A percentile compares a stretch with the other conserved stretches of the same genome.
Conservation (phyloP, 768 basidiomycete genomes). For the Leccinum olivaceopallidum region DNA sequence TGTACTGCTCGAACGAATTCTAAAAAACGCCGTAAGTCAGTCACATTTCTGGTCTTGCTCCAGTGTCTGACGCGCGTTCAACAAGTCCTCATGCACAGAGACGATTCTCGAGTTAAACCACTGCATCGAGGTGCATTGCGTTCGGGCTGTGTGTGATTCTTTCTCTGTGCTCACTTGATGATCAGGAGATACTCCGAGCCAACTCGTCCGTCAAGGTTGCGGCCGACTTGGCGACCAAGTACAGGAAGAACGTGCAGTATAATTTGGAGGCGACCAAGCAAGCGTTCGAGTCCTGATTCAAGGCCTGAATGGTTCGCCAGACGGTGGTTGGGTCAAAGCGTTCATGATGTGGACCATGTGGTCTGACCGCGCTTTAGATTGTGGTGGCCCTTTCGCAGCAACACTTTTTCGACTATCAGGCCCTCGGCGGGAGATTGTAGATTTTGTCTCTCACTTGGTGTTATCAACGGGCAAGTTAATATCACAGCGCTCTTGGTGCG, state of each 20-base stretch:
- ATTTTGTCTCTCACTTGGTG: background rate
- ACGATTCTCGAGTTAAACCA: slow-evolving; percentile 87
- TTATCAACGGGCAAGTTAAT: background rate
- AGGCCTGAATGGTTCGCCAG: background rate
- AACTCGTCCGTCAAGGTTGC: slow-evolving; percentile 78
- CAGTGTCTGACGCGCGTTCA: slow-evolving; percentile 28
- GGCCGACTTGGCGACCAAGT: slow-evolving; percentile 82
- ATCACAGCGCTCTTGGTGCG: background rate
- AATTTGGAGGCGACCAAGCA: slow-evolving; percentile 75
- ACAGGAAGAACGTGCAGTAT: slow-evolving; percentile 91
- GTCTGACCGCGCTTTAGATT: too few relatives aligned
- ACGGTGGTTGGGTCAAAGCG: background rate
- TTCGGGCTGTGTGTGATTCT: background rate
- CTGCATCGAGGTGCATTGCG: slow-evolving; percentile 65
- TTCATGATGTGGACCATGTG: background rate
- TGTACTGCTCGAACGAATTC: slow-evolving; percentile 84
- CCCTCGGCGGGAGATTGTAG: background rate
- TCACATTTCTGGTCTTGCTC: background rate
- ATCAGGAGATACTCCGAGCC: slow-evolving; percentile 76
- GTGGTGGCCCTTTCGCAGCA: background rate
- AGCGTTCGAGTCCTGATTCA: slow-evolving; percentile 15
- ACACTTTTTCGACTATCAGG: background rate
- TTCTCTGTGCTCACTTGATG: background rate
- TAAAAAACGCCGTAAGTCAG: slow-evolving; percentile 79
- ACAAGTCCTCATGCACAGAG: slow-evolving; percentile 86